Evolutionary conservation across 352 stramenopile genomes (phyloP), one percentile per base, ranked within the genome.

Genomic region (Phytophthora kernoviae): DNA sequence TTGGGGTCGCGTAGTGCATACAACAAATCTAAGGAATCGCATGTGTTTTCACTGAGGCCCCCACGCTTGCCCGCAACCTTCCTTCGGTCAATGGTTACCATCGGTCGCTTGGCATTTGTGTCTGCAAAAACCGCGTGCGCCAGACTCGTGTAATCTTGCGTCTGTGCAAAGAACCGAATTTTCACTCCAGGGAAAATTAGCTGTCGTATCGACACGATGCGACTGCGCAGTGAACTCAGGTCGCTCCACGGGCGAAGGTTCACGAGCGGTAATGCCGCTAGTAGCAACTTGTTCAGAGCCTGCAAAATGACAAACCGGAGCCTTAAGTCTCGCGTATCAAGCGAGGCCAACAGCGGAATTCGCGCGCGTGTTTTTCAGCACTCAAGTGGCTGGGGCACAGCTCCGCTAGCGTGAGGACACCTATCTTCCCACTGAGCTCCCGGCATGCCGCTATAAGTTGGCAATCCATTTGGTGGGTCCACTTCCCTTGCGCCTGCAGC

Each of bases 161-260:
- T 80, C 24, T 90, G 70, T 2, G 72, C 70, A 22, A 89, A 88
- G 34, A 91, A 91, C 0, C 71, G 72, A 42, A 93, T 88, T 45
- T 93, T 93, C 14, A 93, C 79, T 8, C 72, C 74, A 1, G 84
- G 77, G 46, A 93, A 93, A 22, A 93, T 69, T 2, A 93, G 46
- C 42, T 88, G 82, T 2, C 84, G 74, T 55, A 88, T 74, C 10
- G 72, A 70, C 15, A 85, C 58, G 15, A 91, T 70, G 7, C 81
- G 77, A 30, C 64, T 70, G 1, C 79, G 77, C 30, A 90, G 20
- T 2, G 72, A 80, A 14, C 68, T 79, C 12, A 76, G 70, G 36
- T 91, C 80, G 26, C 65, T 77, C 41, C 62, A 71, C 4, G 78
- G 75, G 0, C 72, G 79, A 24, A 93, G 63, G 44, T 90, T 88